phyloP scores from a whole-genome alignment of 2,329 filamentous ascomycete species.

The Colletotrichum somersetense region DNA sequence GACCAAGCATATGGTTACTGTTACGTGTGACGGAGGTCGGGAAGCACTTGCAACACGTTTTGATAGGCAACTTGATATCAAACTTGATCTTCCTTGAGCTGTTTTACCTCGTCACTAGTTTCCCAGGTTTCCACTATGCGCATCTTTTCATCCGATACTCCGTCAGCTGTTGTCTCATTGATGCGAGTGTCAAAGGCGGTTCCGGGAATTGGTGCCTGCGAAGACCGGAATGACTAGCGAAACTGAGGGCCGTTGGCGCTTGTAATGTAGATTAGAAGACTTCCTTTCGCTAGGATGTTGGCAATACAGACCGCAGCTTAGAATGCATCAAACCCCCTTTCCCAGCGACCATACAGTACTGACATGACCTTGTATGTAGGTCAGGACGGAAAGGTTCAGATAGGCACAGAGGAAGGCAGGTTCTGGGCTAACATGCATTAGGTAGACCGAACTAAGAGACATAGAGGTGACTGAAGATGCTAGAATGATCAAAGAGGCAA shows the following conservation, averaged over 20 bases:
- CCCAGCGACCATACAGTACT: neutral
- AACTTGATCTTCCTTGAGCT: neutral
- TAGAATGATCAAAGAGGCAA: neutral
- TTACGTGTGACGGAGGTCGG: neutral
- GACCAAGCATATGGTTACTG: neutral
- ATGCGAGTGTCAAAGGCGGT: neutral
- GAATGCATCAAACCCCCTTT: neutral
- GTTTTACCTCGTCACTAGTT: neutral
- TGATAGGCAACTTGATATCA: neutral
- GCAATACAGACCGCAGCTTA: neutral
- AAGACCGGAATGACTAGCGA: neutral
- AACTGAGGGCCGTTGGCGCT: neutral
- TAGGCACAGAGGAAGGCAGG: neutral
- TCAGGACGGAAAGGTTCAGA: too few species aligned
- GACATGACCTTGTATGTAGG: neutral
- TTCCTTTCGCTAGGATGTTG: neutral
- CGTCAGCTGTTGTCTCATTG: too few species aligned
- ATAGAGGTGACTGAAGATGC: neutral
- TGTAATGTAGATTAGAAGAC: neutral
- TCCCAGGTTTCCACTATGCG: neutral
- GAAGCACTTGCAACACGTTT: neutral
- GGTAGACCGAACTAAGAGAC: neutral
- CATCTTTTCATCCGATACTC: neutral
- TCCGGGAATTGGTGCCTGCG: neutral
- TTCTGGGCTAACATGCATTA: neutral